Evolutionary conservation across 179 eudicot species (phyloP).

Genomic region (Carnegiea gigantea): DNA sequence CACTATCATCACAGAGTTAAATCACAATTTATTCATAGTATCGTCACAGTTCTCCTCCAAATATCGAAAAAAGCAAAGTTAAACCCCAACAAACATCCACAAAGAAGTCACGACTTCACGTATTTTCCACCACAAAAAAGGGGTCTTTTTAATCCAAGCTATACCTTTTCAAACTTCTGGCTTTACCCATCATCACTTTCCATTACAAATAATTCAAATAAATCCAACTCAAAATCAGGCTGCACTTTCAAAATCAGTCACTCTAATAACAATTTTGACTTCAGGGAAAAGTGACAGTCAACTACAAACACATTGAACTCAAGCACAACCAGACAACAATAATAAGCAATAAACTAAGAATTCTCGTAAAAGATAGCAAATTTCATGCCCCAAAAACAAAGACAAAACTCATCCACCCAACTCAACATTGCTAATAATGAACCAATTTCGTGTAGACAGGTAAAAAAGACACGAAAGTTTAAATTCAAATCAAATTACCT

Average conservation of each 20-base stretch:
- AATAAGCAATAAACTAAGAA: not conserved
- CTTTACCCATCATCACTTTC: not conserved
- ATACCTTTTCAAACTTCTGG: not conserved
- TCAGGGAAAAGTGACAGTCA: not conserved
- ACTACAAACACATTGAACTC: not conserved
- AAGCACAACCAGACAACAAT: conserved; percentile 3
- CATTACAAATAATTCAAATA: not conserved
- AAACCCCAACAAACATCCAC: not conserved
- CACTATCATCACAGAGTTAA: not conserved
- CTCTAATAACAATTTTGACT: not conserved
- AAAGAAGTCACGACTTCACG: not conserved
- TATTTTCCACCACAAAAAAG: not conserved
- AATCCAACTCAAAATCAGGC: not conserved
- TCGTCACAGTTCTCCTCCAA: not conserved
- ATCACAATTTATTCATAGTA: not conserved
- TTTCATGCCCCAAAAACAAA: not conserved
- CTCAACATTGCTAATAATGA: not conserved
- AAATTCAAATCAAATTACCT: conserved; percentile 36
- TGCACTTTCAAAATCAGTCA: not conserved
- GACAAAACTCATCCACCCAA: not conserved
- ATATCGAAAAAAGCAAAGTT: not conserved
- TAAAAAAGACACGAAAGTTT: not conserved
- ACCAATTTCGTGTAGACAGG: not conserved
- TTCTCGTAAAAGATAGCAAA: not conserved
- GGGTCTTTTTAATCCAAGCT: not conserved